Base-by-base conservation (phyloP, 768 basidiomycete genomes). In the Dictyophora rubrovolvata region DNA sequence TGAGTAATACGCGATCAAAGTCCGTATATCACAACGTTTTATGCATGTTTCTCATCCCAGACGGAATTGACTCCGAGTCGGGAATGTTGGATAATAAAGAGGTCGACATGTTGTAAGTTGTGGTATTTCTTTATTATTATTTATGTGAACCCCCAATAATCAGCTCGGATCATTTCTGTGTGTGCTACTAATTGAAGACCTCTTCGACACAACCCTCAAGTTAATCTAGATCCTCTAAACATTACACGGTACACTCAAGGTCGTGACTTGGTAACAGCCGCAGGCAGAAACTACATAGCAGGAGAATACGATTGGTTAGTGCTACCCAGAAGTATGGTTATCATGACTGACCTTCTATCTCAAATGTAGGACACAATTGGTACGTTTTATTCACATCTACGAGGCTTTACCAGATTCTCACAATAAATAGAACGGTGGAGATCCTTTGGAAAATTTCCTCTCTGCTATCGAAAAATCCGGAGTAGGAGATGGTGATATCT, bases 271-370 rank as follows among this genome's bases (percentile, higher is more conserved):
- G 63, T 64, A 10, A 55, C 60, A 18, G 53, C 54, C 5, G 62
- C 55, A 10, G 54, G 53, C 14, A 42, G 58, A 33, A 61, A 61
- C 22, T 70, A 67, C 60, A 62, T 62, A 54, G 65, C 67, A 34
- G 69, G 69, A 28, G 69, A 69, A 55, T 64, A 62, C 46, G 69
- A 70, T 54, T 69, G 69, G 68, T 56, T 4, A 21, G 42, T 49
- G 18, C 33, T 33, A 28, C 28, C 28, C n/a, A n/a, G 34, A 10
- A n/a, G 10, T n/a, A 36, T 65, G 63, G 0, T 60, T 20, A 20
- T 54, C 23, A 20, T 54, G 53, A 33, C 12, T 35, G 10, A 35
- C 17, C 18, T 2, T 28, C 3, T 22, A 11, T 16, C 8, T 22
- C 21, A n/a, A n/a, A n/a, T 28, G 14, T 35, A 56, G 55, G 55